These are phyloP conservation scores for Rhizopogon vulgaris DNA, from an alignment of 768 basidiomycete genomes.

Conservation along the genomic window DNA sequence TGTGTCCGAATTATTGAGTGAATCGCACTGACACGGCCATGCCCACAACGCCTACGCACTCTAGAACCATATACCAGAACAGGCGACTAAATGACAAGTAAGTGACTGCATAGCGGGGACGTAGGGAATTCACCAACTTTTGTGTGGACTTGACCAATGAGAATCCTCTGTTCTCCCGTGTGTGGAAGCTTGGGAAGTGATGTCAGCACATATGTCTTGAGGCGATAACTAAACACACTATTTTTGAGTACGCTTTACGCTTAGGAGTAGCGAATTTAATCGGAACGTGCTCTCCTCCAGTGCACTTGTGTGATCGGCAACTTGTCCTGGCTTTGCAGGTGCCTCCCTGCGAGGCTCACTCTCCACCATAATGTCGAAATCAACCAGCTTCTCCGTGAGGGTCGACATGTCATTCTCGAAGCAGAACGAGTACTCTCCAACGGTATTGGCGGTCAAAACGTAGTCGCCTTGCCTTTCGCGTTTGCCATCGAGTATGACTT, in stretches of 20 bases:
- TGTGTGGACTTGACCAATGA: constrained; percentile 87
- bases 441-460: constrained; percentile 88
- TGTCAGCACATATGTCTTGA: constrained; percentile 1
- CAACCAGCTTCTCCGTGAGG: constrained; percentile 88
- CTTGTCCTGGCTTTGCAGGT: constrained; percentile 81
- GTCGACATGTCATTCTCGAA: constrained; percentile 98
- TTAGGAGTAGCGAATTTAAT: constrained; percentile 79
- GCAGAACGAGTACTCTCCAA: constrained; percentile 93
- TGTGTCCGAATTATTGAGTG: neutral
- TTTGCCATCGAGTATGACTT: constrained; percentile 78
- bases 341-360: constrained; percentile 89
- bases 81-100: constrained; percentile 51
- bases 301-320: constrained; percentile 87
- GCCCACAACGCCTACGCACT: constrained; percentile 68
- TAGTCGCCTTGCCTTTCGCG: constrained; percentile 96
- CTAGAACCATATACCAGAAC: constrained; percentile 90
- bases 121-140: constrained; percentile 41
- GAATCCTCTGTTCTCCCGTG: constrained; percentile 90
- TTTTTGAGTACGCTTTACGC: constrained; percentile 90
- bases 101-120: neutral
- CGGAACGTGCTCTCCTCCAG: constrained; percentile 96
- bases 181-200: constrained; percentile 68
- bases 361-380: constrained; percentile 98
- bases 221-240: constrained; percentile 51
- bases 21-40: constrained; percentile 75